Evolutionary conservation across 305 asterid genomes (phyloP).

Genomic region (Plantago rigida): DNA sequence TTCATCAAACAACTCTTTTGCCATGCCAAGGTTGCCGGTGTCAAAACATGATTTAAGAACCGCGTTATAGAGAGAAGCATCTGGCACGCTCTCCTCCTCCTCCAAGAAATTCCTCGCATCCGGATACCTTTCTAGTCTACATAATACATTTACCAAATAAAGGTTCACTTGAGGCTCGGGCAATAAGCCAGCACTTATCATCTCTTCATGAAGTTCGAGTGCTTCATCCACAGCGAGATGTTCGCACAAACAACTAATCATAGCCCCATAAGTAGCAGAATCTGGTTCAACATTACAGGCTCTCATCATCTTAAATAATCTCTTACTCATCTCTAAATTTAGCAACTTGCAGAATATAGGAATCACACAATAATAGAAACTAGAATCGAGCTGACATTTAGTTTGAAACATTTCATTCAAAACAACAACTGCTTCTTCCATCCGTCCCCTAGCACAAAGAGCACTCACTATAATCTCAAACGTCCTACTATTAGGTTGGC

Average conservation of each 20-base stretch:
- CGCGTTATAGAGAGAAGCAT: slow-evolving; percentile 39
- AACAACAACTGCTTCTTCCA: slow-evolving; percentile 44
- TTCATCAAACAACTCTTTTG: slow-evolving; percentile 38
- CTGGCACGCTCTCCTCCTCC: slow-evolving; percentile 37
- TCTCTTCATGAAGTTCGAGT: slow-evolving; percentile 43
- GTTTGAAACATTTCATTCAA: slow-evolving; percentile 49
- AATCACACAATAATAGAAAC: slow-evolving; percentile 43
- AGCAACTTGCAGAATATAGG: slow-evolving; percentile 47
- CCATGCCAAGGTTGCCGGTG: slow-evolving; percentile 34
- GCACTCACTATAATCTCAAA: slow-evolving; percentile 56
- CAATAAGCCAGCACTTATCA: slow-evolving; percentile 36
- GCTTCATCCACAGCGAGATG: slow-evolving; percentile 57
- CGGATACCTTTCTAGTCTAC: slow-evolving; percentile 36
- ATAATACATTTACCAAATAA: slow-evolving; percentile 44
- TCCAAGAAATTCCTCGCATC: slow-evolving; percentile 48
- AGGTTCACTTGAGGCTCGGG: slow-evolving; percentile 36
- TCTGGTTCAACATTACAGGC: slow-evolving; percentile 39
- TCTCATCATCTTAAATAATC: slow-evolving; percentile 49
- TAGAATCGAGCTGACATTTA: slow-evolving; percentile 40
- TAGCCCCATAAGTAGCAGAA: slow-evolving; percentile 38
- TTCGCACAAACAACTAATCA: slow-evolving; percentile 52
- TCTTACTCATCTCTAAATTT: slow-evolving; percentile 40
- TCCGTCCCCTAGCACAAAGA: slow-evolving; percentile 43
- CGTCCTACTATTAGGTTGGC: slow-evolving; percentile 57
- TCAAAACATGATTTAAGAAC: slow-evolving; percentile 51